A percentile compares a stretch with the other conserved stretches of the same genome.
Conservation (phyloP, 108 stramenopile species). For the Discostella stelligeroides region DNA sequence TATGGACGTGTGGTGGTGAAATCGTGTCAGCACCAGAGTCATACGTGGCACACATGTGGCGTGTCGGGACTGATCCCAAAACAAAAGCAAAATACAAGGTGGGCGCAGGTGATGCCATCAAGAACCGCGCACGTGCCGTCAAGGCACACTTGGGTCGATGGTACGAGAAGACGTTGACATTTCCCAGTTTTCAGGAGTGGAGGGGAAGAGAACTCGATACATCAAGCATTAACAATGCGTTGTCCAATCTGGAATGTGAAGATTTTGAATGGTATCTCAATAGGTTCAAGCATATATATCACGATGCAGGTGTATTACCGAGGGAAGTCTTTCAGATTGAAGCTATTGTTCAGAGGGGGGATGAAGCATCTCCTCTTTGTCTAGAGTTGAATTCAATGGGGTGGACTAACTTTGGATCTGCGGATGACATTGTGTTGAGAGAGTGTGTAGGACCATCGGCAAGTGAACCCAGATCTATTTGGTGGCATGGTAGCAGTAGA, state of each 20-base stretch:
- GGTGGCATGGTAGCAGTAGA: constrained; percentile 40
- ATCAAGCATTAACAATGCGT: constrained; percentile 35
- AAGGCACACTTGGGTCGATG: constrained; percentile 46
- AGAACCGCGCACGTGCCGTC: constrained; percentile 42
- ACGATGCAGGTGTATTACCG: constrained; percentile 40
- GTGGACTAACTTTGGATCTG: constrained; percentile 43
- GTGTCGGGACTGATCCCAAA: constrained; percentile 28
- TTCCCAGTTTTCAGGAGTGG: constrained; percentile 36
- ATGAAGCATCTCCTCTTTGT: constrained; percentile 17
- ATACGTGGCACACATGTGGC: constrained; percentile 49
- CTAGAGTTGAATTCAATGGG: constrained; percentile 33
- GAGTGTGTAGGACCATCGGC: constrained; percentile 23
- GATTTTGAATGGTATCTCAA: constrained; percentile 47
- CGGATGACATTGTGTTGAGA: constrained; percentile 28
- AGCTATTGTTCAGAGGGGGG: background rate
- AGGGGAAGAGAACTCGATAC: constrained; percentile 33
- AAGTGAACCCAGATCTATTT: constrained; percentile 27
- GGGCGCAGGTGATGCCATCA: constrained; percentile 40
- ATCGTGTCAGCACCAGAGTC: constrained; percentile 48
- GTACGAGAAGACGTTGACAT: constrained; percentile 42
- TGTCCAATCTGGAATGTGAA: constrained; percentile 29
- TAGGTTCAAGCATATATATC: constrained; percentile 39
- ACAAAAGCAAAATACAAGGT: constrained; percentile 46
- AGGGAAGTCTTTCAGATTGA: constrained; percentile 46
- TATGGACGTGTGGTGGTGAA: constrained; percentile 50